phyloP scores from a whole-genome alignment of 495 filamentous ascomycete genomes.

The Trichodelitschia bisporula region DNA sequence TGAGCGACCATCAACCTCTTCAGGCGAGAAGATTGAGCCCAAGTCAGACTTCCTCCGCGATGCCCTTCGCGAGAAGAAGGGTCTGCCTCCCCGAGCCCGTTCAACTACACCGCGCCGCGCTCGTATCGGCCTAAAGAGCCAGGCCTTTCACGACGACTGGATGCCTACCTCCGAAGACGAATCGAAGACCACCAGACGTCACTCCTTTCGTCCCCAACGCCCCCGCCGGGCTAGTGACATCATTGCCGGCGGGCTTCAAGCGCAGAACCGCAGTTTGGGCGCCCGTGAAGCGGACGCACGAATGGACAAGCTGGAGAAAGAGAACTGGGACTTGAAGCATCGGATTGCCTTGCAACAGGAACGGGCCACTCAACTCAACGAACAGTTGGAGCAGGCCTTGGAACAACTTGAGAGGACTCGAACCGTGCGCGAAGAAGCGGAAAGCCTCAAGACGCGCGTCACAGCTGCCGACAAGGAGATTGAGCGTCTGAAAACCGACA shows the following conservation, averaged over 20 bases:
- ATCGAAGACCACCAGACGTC: neutral
- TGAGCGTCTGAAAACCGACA: conserved; percentile 13
- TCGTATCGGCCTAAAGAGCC: no score
- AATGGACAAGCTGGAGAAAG: conserved; percentile 40
- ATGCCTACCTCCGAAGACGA: neutral
- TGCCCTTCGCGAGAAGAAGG: neutral
- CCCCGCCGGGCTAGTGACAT: neutral
- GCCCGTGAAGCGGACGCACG: conserved; percentile 12
- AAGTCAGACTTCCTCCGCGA: neutral
- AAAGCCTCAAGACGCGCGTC: conserved; percentile 5
- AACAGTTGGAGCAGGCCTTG: conserved; percentile 34
- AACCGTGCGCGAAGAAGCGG: conserved; percentile 10
- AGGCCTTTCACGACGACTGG: no score
- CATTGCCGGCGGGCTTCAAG: conserved; percentile 1
- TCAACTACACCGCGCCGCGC: neutral
- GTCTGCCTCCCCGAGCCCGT: neutral
- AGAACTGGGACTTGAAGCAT: conserved; percentile 79
- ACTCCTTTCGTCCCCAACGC: neutral
- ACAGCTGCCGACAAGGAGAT: conserved; percentile 2
- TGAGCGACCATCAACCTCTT: no score
- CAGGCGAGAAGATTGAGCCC: no score
- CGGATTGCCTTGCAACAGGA: conserved; percentile 49
- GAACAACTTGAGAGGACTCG: conserved; percentile 15
- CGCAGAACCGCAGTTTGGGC: no score
- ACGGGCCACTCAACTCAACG: conserved; percentile 29